These are phyloP conservation scores for Plasmodium ovale DNA, from an alignment of 169 alveolate genomes.

Conservation along the genomic window DNA sequence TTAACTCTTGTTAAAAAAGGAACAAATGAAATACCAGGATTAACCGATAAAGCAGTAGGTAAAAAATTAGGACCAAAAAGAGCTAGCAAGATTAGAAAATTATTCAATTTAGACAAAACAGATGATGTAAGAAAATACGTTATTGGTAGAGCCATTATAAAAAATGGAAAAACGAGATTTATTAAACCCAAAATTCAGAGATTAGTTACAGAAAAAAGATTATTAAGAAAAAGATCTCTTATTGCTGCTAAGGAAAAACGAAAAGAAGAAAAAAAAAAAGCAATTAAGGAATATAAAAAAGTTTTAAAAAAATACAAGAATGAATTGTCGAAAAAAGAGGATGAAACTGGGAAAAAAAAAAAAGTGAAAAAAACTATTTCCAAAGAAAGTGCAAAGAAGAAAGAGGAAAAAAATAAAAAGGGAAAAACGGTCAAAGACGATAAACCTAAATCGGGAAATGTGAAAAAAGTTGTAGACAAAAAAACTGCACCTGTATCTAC, in stretches of 20 bases:
- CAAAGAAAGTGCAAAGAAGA: conserved; percentile 19
- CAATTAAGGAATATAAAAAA: conserved; percentile 84
- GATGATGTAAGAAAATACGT: conserved; percentile 98
- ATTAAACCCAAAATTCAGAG: conserved; percentile 99
- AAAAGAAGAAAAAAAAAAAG: conserved; percentile 81
- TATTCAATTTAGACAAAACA: conserved; percentile 93
- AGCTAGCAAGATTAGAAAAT: conserved; percentile 97
- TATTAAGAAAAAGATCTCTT: conserved; percentile 95
- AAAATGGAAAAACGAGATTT: conserved; percentile 92
- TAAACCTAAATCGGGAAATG: not conserved
- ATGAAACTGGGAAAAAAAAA: conserved; percentile 42
- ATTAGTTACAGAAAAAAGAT: conserved; percentile 97
- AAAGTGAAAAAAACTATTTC: conserved; percentile 47
- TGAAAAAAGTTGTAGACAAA: conserved; percentile 5
- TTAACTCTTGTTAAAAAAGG: conserved; percentile 98
- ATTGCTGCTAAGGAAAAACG: conserved; percentile 83
- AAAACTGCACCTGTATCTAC: not conserved
- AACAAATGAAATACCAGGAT: conserved; percentile 95
- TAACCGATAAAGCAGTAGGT: conserved; percentile 97
- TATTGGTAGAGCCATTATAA: conserved; percentile 87
- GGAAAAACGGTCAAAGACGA: not conserved
- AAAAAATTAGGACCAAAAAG: conserved; percentile 99
- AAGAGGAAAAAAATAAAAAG: not conserved
- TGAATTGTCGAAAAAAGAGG: conserved; percentile 10
- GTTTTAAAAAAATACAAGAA: conserved; percentile 81